A percentile compares a stretch with the other conserved stretches of the same genome.
phyloP scores from a whole-genome alignment of 2,329 filamentous ascomycete species.

The Monilinia polystroma region DNA sequence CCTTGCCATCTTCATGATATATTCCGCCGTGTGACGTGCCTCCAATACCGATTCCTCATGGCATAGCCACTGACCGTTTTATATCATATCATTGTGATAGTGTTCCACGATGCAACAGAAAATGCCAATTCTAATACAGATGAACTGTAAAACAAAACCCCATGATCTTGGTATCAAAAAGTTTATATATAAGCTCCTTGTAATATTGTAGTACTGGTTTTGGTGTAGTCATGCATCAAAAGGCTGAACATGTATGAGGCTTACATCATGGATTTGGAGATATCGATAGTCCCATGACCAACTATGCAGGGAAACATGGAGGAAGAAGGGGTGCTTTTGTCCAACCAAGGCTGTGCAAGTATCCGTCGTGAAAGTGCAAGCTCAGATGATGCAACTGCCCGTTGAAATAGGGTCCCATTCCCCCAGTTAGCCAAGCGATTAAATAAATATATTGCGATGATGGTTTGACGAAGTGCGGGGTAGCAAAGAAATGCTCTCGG shows the following conservation, averaged over 20 bases:
- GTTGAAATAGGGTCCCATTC: not conserved
- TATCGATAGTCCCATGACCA: conserved; percentile 11
- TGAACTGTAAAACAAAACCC: not conserved
- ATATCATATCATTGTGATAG: not conserved
- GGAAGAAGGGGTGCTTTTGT: not conserved
- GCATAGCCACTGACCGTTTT: not conserved
- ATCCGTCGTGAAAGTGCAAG: conserved; percentile 1
- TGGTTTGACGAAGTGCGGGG: conserved; percentile 15
- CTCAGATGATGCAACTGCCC: conserved; percentile 4
- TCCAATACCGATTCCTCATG: not conserved
- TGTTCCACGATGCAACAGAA: not conserved
- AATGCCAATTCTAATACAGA: not conserved
- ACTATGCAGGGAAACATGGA: not conserved
- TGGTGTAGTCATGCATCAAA: not conserved
- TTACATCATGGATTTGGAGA: not conserved
- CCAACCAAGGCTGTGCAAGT: conserved; percentile 1
- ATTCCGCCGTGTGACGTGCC: not conserved
- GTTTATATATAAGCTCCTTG: not conserved
- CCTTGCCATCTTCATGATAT: too few species aligned
- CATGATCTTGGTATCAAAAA: not conserved
- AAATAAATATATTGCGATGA: not conserved
- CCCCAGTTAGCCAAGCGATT: not conserved
- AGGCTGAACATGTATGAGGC: conserved; percentile 8
- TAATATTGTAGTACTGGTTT: not conserved
- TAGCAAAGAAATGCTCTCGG: conserved; percentile 7